phyloP scores from a whole-genome alignment of 306 rosid species.

The Rosa multiflora region DNA sequence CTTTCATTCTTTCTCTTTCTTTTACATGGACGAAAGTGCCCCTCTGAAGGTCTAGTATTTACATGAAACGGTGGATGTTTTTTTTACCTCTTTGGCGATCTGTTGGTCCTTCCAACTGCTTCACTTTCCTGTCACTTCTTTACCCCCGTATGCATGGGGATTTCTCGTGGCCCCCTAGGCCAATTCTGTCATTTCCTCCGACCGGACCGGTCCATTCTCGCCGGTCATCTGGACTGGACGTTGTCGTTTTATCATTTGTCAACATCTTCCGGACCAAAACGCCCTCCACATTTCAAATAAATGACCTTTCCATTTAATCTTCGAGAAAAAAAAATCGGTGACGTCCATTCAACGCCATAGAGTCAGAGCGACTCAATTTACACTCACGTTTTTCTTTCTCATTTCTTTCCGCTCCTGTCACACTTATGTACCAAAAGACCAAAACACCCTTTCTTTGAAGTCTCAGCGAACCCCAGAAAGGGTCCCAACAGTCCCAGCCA shows the following conservation, averaged over 20 bases:
- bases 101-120: constrained; percentile 17
- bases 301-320: neutral
- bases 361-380: constrained; percentile 34
- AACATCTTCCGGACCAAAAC: constrained; percentile 19
- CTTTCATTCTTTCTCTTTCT: neutral
- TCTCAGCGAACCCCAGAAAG: neutral
- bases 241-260: neutral
- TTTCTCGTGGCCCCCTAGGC: constrained; percentile 19
- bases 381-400: constrained; percentile 41
- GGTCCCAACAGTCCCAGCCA: neutral
- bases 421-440: constrained; percentile 21
- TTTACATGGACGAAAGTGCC: constrained; percentile 28
- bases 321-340: constrained; percentile 26
- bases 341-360: constrained; percentile 49
- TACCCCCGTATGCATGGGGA: constrained; percentile 24
- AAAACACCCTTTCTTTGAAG: constrained; percentile 28
- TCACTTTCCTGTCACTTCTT: constrained; percentile 11
- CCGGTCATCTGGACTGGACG: constrained; percentile 24
- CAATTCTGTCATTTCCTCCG: constrained; percentile 6
- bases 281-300: constrained; percentile 15
- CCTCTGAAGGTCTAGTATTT: constrained; percentile 7
- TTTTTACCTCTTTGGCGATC: neutral
- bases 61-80: constrained; percentile 19
- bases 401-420: constrained; percentile 26
- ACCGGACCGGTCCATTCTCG: constrained; percentile 4